phyloP scores from a whole-genome alignment of 2,329 filamentous ascomycete genomes.

The Onygenales sp. region DNA sequence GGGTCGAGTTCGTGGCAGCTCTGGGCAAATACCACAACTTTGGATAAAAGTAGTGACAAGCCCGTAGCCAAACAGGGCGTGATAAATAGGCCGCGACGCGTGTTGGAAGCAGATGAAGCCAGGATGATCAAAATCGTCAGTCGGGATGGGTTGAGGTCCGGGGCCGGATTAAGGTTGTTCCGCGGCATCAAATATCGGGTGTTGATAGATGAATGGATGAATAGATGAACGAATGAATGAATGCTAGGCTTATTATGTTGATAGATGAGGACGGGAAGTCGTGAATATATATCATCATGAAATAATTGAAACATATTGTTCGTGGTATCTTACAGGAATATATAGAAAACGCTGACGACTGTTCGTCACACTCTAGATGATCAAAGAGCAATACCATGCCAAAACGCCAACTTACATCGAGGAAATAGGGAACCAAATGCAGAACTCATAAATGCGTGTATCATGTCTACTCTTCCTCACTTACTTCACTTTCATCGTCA shows the following conservation, averaged over 20 bases:
- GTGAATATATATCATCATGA: background rate
- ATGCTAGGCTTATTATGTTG: background rate
- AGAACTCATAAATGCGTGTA: background rate
- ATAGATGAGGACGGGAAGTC: background rate
- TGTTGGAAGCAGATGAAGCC: background rate
- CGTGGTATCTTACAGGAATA: slow-evolving; percentile 2
- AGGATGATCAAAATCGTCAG: background rate
- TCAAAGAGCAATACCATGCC: background rate
- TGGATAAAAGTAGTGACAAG: background rate
- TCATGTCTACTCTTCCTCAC: slow-evolving; percentile 49
- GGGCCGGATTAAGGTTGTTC: background rate
- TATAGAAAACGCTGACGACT: background rate
- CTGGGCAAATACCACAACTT: background rate
- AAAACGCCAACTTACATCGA: background rate
- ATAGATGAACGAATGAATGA: background rate
- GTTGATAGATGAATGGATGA: background rate
- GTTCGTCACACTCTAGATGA: background rate
- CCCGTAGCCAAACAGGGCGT: background rate
- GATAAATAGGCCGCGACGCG: background rate
- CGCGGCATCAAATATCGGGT: background rate
- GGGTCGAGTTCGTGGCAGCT: background rate
- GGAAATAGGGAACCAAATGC: background rate
- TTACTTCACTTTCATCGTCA: slow-evolving; percentile 55
- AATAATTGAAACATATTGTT: background rate
- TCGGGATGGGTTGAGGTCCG: background rate